Percentiles rank a stretch among this genome's conserved stretches.
phyloP scores from a whole-genome alignment of 345 rosid genomes.

The Euclidium syriacum region DNA sequence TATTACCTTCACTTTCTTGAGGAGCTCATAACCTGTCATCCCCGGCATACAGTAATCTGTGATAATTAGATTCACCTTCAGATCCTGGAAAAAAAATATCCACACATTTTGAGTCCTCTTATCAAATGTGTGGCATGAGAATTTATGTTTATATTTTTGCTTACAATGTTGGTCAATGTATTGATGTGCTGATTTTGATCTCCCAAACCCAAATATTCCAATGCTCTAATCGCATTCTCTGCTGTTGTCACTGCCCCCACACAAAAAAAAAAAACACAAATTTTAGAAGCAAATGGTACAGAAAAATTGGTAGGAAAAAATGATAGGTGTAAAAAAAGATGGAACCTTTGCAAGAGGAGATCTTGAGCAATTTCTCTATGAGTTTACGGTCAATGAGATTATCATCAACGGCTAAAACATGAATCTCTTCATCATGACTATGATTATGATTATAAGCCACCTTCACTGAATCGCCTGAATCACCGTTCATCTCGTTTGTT shows the following conservation, averaged over 20 bases:
- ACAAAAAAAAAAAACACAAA: not conserved
- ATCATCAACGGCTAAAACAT: conserved; percentile 87
- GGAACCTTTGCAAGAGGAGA: conserved; percentile 67
- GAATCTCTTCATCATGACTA: conserved; percentile 38
- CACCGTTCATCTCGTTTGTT: conserved; percentile 21
- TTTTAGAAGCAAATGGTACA: not conserved
- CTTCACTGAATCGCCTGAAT: conserved; percentile 31
- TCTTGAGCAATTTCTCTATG: conserved; percentile 57
- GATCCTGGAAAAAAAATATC: conserved; percentile 33
- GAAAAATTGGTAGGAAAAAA: not conserved
- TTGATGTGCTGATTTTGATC: conserved; percentile 36
- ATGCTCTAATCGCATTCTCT: conserved; percentile 69
- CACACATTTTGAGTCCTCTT: not conserved
- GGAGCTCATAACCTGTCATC: conserved; percentile 87
- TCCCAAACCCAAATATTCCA: conserved; percentile 68
- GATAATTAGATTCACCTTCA: conserved; percentile 68
- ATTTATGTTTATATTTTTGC: not conserved
- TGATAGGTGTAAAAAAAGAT: not conserved
- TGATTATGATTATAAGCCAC: conserved; percentile 17
- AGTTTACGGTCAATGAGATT: conserved; percentile 65
- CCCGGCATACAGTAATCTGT: conserved; percentile 96
- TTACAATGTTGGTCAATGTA: conserved; percentile 20
- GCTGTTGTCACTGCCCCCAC: conserved; percentile 65
- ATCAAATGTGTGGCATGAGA: not conserved
- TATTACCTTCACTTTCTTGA: conserved; percentile 76